A percentile compares a stretch with the other conserved stretches of the same genome.
phyloP scores from a whole-genome alignment of 208 protist species.

The Trypanosoma brucei region DNA sequence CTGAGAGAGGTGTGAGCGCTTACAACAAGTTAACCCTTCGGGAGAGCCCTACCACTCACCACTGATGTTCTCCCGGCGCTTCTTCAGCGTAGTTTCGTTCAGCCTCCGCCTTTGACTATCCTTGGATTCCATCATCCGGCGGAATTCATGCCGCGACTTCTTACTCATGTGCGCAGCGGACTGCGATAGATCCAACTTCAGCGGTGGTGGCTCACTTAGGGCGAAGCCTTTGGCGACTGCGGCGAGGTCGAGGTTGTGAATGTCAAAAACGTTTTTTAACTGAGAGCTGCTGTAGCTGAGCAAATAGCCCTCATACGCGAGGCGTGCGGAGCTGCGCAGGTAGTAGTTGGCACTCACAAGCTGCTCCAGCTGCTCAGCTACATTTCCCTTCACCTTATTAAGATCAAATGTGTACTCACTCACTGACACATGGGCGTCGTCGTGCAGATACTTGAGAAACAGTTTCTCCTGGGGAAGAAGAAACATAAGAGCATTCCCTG shows the following conservation, averaged over 20 bases:
- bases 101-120: conserved; percentile 46
- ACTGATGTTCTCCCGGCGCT: conserved; percentile 80
- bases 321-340: conserved; percentile 93
- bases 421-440: conserved; percentile 93
- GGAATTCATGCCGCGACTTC: conserved; percentile 77
- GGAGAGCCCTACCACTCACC: conserved; percentile 61
- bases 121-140: conserved; percentile 65
- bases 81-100: conserved; percentile 39
- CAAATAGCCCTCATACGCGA: conserved; percentile 98
- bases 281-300: conserved; percentile 97
- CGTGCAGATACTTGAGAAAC: conserved; percentile 98
- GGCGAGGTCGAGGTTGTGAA: conserved; percentile 95
- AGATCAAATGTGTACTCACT: conserved; percentile 98
- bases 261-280: conserved; percentile 98
- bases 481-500: conserved; percentile 95
- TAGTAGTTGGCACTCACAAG: conserved; percentile 99
- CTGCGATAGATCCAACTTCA: conserved; percentile 90
- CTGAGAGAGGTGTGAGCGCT: too few relatives aligned
- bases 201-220: conserved; percentile 84
- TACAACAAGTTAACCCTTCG: too few relatives aligned
- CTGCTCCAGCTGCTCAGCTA: conserved; percentile 94
- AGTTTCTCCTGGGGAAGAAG: conserved; percentile 97
- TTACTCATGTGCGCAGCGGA: conserved; percentile 88
- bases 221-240: conserved; percentile 93
- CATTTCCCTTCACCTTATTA: conserved; percentile 92